Evolutionary conservation across 169 alveolate species (phyloP), one percentile per base, ranked within the genome.

Genomic region (Eimeria brunetti): DNA sequence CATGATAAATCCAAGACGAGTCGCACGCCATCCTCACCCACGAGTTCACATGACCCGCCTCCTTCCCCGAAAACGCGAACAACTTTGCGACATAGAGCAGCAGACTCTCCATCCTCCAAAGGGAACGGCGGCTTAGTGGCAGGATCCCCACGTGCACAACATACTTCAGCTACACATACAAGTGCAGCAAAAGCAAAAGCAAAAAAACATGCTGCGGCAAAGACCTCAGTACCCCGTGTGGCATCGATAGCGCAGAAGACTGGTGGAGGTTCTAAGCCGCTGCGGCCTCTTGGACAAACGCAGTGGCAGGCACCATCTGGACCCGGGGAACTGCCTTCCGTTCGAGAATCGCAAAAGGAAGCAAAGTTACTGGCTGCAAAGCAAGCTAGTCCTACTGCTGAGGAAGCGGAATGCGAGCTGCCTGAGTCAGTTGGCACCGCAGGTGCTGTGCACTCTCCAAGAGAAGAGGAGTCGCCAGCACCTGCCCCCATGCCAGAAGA

Each of bases 261-360:
- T 24, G 53, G 46, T 24, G 62, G 30, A 22, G 81, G 80, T 30
- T 30, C 46, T 22, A 85, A 60, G 44, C 78, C 41, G 44, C 41
- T 49, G 44, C 69, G 81, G 33, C 64, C 86, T 4, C 86, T 81
- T 33, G 89, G 89, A 51, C 89, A 51, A 81, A 60, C 64, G 22
- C 92, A 85, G 71, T 44, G 80, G 92, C 92, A 62, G n/a, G 81
- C 73, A 24, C 92, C 80, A 27, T 51, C 51, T 11, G 69, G 30
- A 33, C 89, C 89, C 6, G 89, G 71, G 41, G 75, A 56, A 36
- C 71, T 46, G 12, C 75, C 71, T 27, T 44, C 51, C 62, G 75
- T 33, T 56, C 44, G 73, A 33, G 89, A 81, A 53, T 30, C 67
- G 89, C 89, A 81, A 51, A 81, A 20, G n/a, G 67, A n/a, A 53